phyloP scores from a whole-genome alignment of 164 flowering plant species.

The Houttuynia cordata region DNA sequence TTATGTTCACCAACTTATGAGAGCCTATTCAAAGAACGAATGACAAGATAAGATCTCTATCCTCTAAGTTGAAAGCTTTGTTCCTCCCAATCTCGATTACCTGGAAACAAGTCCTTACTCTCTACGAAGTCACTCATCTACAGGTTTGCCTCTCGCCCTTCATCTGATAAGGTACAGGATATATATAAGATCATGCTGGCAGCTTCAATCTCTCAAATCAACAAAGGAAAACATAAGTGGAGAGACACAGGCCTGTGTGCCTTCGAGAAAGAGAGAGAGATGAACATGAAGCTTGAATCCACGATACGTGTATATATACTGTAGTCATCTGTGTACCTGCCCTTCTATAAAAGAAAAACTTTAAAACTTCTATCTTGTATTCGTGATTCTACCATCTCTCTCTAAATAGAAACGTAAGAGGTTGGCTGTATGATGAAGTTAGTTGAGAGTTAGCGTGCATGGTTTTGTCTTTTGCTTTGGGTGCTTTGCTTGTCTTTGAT shows the following conservation, averaged over 20 bases:
- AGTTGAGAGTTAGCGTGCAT: conserved; percentile 15
- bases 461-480: conserved; percentile 26
- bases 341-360: conserved; percentile 8
- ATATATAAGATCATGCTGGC: conserved; percentile 72
- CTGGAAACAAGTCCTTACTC: too few relatives aligned
- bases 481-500: conserved; percentile 16
- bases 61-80: background rate
- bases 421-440: conserved; percentile 23
- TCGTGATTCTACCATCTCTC: background rate
- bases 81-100: too few relatives aligned
- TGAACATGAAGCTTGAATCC: background rate
- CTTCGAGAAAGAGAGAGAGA: too few relatives aligned
- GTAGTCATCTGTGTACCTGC: too few relatives aligned
- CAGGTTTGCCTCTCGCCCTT: background rate
- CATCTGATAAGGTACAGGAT: background rate
- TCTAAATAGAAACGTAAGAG: conserved; percentile 3
- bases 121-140: too few relatives aligned
- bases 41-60: background rate
- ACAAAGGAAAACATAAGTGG: conserved; percentile 13
- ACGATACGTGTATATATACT: too few relatives aligned
- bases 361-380: too few relatives aligned
- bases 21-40: too few relatives aligned
- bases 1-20: too few relatives aligned
- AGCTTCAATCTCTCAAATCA: conserved; percentile 72
- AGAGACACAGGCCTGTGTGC: conserved; percentile 1